phyloP scores from a whole-genome alignment of 345 rosid genomes.

The Salix arbutifolia region DNA sequence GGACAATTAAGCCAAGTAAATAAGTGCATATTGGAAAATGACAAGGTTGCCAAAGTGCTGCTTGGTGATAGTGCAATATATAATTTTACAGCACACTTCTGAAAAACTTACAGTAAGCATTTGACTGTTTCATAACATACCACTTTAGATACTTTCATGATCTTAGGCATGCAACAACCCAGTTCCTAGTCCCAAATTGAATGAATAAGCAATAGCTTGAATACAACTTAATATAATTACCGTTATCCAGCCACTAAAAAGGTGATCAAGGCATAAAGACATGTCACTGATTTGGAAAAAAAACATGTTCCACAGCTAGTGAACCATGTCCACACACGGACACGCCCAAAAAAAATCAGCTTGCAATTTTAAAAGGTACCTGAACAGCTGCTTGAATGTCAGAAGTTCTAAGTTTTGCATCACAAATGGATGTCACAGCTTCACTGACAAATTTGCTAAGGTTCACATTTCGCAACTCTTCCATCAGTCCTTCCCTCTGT shows the following conservation, averaged over 20 bases:
- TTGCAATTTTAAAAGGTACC: conserved; percentile 38
- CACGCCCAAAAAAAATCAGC: background rate
- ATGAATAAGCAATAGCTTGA: background rate
- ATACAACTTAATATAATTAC: background rate
- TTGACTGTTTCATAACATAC: background rate
- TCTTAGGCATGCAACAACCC: background rate
- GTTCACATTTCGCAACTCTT: conserved; percentile 73
- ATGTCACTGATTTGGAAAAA: background rate
- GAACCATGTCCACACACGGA: background rate
- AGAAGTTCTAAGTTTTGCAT: conserved; percentile 84
- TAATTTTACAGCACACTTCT: background rate
- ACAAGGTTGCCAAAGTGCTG: background rate
- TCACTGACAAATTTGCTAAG: conserved; percentile 95
- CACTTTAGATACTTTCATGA: background rate
- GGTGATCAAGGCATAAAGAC: background rate
- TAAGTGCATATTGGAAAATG: background rate
- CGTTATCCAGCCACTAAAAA: background rate
- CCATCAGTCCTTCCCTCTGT: conserved; percentile 83
- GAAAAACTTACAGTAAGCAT: background rate
- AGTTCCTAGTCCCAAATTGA: background rate
- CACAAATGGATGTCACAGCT: conserved; percentile 91
- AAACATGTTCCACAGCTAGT: background rate
- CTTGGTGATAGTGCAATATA: background rate
- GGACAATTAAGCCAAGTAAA: background rate
- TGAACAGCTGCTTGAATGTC: conserved; percentile 96